These are phyloP conservation scores for Amanita polypyramis DNA, from an alignment of 768 basidiomycete species.

Conservation along the genomic window DNA sequence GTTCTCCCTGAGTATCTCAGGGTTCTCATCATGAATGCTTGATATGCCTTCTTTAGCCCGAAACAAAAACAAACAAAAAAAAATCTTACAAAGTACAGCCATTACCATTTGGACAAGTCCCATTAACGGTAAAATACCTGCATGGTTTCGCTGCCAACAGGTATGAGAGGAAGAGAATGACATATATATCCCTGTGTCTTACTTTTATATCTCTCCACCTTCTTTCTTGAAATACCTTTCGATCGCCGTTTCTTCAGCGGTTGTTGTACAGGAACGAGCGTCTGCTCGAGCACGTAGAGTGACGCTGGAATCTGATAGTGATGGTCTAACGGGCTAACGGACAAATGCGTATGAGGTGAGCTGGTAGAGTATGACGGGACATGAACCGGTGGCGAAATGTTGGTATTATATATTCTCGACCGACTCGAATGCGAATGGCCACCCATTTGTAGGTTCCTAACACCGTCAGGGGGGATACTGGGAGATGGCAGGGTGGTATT, in stretches of 20 bases:
- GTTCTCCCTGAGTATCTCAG: conserved; percentile 6
- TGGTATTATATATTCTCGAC: conserved; percentile 15
- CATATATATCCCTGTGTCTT: conserved; percentile 2
- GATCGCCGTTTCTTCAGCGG: conserved; percentile 3
- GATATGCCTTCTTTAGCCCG: neutral
- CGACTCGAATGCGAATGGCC: conserved; percentile 19
- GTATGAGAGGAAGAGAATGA: neutral
- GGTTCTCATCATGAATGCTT: conserved; percentile 28
- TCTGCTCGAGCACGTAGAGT: conserved; percentile 6
- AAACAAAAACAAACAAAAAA: neutral
- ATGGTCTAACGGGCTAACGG: conserved; percentile 11
- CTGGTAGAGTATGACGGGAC: conserved; percentile 14
- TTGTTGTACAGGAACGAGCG: neutral
- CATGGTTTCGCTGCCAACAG: conserved; percentile 34
- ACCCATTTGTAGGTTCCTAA: conserved; percentile 17
- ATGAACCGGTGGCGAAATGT: conserved; percentile 14
- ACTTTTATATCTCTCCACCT: conserved; percentile 21
- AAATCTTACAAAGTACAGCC: conserved; percentile 39
- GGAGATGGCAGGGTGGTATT: neutral
- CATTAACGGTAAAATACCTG: conserved; percentile 28
- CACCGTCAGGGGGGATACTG: neutral
- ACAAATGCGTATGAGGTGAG: conserved; percentile 1
- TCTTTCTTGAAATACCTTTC: conserved; percentile 3
- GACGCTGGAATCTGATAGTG: conserved; percentile 8
- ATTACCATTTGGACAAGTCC: conserved; percentile 33